A percentile compares a stretch with the other conserved stretches of the same genome.
These are phyloP conservation scores for Solanum hybrid DNA, from an alignment of 305 asterid species.

Conservation along the genomic window DNA sequence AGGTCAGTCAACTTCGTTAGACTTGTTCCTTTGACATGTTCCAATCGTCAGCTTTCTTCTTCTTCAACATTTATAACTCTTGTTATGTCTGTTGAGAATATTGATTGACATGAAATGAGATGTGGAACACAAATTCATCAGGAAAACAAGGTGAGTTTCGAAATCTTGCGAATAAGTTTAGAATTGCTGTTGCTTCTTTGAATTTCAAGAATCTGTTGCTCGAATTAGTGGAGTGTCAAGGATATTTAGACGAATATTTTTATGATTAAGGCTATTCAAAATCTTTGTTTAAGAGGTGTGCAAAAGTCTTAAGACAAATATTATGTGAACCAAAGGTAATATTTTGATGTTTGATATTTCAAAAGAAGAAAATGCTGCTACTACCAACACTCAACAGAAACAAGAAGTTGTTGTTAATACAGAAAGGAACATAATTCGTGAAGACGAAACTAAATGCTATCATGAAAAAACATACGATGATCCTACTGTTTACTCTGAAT, in stretches of 20 bases:
- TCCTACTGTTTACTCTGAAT: background rate
- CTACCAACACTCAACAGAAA: slow-evolving; percentile 10
- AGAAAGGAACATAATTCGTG: slow-evolving; percentile 15
- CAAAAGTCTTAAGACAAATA: background rate
- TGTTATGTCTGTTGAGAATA: background rate
- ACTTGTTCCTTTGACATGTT: too few relatives aligned
- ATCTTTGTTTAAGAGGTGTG: background rate
- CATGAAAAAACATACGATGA: slow-evolving; percentile 11
- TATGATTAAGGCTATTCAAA: background rate
- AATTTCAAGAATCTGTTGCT: background rate
- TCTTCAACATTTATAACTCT: background rate
- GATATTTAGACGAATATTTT: background rate
- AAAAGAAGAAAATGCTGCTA: slow-evolving; percentile 22
- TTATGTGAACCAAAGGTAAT: background rate
- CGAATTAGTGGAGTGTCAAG: too few relatives aligned
- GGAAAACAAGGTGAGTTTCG: background rate
- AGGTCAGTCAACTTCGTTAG: too few relatives aligned
- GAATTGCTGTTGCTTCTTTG: background rate
- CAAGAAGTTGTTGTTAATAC: slow-evolving; percentile 2
- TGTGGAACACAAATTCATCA: background rate
- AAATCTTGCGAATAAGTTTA: background rate
- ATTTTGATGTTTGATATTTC: background rate
- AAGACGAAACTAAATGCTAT: slow-evolving; percentile 15
- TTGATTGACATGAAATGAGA: background rate
- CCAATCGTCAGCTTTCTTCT: too few relatives aligned